Evolutionary conservation across 106 monocot genomes (phyloP).

Genomic region (Platanthera zijinensis): DNA sequence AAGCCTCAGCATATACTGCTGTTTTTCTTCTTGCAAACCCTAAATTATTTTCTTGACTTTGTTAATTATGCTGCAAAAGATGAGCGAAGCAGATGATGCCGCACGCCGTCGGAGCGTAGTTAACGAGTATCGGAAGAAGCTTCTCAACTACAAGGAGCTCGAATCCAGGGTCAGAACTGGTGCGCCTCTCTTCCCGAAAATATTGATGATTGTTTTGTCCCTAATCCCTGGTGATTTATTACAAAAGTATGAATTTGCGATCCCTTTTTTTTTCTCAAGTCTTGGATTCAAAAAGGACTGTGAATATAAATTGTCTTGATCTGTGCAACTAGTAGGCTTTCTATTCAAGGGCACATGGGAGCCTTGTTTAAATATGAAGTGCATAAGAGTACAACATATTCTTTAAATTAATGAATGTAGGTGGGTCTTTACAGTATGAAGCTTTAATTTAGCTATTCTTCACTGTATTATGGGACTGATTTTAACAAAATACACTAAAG

Average conservation of each 20-base stretch:
- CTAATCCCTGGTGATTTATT: not conserved
- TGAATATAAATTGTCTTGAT: too few relatives aligned
- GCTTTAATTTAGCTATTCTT: too few relatives aligned
- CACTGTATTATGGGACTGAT: too few relatives aligned
- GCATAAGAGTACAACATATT: too few relatives aligned
- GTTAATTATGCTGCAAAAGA: not conserved
- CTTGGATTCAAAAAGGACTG: too few relatives aligned
- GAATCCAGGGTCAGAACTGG: constrained; percentile 17
- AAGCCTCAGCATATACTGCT: not conserved
- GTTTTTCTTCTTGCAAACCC: not conserved
- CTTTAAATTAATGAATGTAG: too few relatives aligned
- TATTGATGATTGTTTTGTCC: not conserved
- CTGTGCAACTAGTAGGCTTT: too few relatives aligned
- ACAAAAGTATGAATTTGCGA: not conserved
- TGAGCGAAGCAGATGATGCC: constrained; percentile 8
- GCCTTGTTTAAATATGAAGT: too few relatives aligned
- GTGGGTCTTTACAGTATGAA: too few relatives aligned
- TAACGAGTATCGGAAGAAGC: constrained; percentile 19
- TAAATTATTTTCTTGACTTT: not conserved
- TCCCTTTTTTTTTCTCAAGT: too few relatives aligned
- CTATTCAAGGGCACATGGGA: too few relatives aligned
- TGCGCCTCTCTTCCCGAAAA: not conserved
- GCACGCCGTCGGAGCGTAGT: constrained; percentile 12
- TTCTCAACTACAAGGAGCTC: constrained; percentile 19
- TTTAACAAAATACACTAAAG: too few relatives aligned